phyloP scores from a whole-genome alignment of 768 basidiomycete species.

The Leucocoprinus birnbaumii region DNA sequence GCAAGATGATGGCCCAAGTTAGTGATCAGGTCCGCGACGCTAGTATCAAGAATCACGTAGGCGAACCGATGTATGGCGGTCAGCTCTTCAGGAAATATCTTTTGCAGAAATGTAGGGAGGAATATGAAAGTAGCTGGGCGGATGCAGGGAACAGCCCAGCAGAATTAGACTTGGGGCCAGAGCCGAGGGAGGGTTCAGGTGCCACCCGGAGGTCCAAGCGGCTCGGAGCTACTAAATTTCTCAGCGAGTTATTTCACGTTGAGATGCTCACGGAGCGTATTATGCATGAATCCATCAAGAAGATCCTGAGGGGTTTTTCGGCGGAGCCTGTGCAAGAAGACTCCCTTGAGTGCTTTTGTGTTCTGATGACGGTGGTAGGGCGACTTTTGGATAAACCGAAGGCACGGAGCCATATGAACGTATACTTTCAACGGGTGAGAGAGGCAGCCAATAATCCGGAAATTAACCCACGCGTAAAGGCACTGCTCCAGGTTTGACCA shows the following conservation, averaged over 20 bases:
- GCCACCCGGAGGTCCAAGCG: constrained; percentile 96
- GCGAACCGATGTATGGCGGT: constrained; percentile 89
- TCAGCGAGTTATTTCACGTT: constrained; percentile 98
- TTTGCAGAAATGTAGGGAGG: constrained; percentile 94
- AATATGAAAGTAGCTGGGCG: constrained; percentile 95
- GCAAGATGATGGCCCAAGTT: constrained; percentile 95
- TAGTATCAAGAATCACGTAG: constrained; percentile 75
- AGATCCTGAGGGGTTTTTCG: constrained; percentile 81
- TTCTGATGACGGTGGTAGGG: constrained; percentile 88
- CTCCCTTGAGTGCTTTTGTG: constrained; percentile 91
- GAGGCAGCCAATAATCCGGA: constrained; percentile 71
- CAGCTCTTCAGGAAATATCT: constrained; percentile 96
- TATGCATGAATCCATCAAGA: constrained; percentile 98
- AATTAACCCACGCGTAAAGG: constrained; percentile 85
- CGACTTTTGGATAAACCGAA: constrained; percentile 75
- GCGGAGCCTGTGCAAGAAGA: constrained; percentile 89
- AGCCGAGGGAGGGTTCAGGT: constrained; percentile 77
- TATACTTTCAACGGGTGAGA: constrained; percentile 91
- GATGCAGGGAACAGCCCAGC: constrained; percentile 40
- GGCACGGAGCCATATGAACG: constrained; percentile 82
- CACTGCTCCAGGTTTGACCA: constrained; percentile 84
- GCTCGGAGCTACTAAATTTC: constrained; percentile 70
- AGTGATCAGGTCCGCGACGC: constrained; percentile 86
- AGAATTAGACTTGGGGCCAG: constrained; percentile 62
- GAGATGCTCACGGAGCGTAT: constrained; percentile 97